Evolutionary conservation across 805 yeast genomes (phyloP), one percentile per base, ranked within the genome.

Genomic region (Candida khao-thaluensis): DNA sequence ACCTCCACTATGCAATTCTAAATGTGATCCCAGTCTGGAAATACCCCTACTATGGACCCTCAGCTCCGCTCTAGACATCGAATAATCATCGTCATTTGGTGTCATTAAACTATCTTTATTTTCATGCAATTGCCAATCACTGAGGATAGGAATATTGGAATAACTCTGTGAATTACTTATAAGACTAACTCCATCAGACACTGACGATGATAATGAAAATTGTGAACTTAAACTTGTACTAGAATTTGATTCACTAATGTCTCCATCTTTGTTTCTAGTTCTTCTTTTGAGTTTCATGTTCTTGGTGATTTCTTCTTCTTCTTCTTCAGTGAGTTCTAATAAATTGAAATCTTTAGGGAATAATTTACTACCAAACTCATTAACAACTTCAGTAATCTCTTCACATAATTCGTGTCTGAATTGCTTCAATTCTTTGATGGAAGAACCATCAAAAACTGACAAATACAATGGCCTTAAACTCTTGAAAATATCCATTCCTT

Each of bases 401-500:
- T 71, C 74, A 15, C 86, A 77, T 43, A 91, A 70, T 44, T 72
- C 74, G 28, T 66, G 65, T 47, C 98, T 72, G 36, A 77, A 71
- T 18, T 67, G 62, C 51, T 85, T 81, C 49, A 93, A 66, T 42
- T 80, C 75, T 30, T 60, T 57, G 35, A 83, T 66, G 1, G 81
- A 75, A 14, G 74, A 63, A 28, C 84, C 82, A 17, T 79, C 71
- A 8, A 74, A 75, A 14, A 85, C 58, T 2, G 85, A 77, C 18
- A 83, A 59, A 62, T 83, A 84, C 30, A 91, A 64, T 1, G 98
- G 96, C 48, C 89, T 75, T 40, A 91, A 65, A 3, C 95, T 82
- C 56, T 88, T 88, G 58, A 84, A 75, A 34, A 85, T 72, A 57
- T 91, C 98, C 80, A 87, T 74, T 24, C 99, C 99, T 43, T 81